Evolutionary conservation across 495 filamentous ascomycete genomes (phyloP), one percentile per base, ranked within the genome.

Genomic region (Letharia columbiana): DNA sequence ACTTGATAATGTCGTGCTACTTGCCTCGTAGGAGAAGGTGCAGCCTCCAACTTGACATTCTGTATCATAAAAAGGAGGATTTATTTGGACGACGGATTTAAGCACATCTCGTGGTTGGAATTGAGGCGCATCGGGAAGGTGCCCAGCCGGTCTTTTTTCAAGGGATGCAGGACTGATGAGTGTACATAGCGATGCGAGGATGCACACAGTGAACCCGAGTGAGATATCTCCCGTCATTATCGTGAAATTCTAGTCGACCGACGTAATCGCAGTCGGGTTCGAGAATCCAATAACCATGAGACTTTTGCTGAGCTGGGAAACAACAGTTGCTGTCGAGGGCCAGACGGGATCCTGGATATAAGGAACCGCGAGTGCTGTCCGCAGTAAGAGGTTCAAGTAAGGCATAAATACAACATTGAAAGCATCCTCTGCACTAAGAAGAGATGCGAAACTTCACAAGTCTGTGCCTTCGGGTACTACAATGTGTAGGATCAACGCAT

Each of bases 361-460:
- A 56, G 18, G 52, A 56, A 35, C 5, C 31, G 31, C 31, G 52
- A 15, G 52, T 13, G 18, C 31, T 56, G 15, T 7, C 31, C 28
- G 8, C 31, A 56, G 31, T 56, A 35, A 2, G 15, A 56, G 6
- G 31, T 4, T 37, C 17, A 56, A 35, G 8, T 18, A 18, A 56
- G 52, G 37, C 13, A 18, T 56, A 10, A 17, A 4, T 2, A 35
- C 13, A 8, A 28, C 23, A 28, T 1, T 35, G 13, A 56, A 56
- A 7, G 8, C 3, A 56, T 18, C 37, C 13, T 35, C 52, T 37
- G 13, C 52, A 56, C 52, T 56, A 56, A 35, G 52, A 56, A 15
- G 52, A n/a, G 28, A 54, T 54, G 50, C 50, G 50, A 54, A 54
- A 31, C 50, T 54, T 15, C 23, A 54, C 50, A 11, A 54, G 50